Conservation (phyloP, 768 basidiomycete species). For the Lactifluus rugatus region DNA sequence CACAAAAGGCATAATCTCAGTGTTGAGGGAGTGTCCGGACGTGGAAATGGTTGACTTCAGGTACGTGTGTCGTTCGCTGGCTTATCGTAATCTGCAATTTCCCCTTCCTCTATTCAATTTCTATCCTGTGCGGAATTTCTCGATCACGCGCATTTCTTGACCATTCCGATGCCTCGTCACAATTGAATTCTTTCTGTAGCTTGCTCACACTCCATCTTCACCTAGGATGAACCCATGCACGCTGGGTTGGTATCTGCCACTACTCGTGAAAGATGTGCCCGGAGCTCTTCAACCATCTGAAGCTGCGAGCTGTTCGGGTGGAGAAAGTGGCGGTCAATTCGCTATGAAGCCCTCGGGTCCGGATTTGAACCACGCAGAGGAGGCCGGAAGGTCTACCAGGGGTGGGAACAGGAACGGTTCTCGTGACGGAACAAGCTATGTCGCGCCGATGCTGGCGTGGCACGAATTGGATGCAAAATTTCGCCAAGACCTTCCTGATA, state of each 20-base stretch:
- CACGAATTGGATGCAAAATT: conserved; percentile 75
- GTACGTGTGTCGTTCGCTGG: conserved; percentile 35
- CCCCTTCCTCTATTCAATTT: conserved; percentile 2
- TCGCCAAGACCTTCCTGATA: conserved; percentile 84
- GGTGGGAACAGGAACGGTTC: conserved; percentile 24
- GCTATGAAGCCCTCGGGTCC: conserved; percentile 23
- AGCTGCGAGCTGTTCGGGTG: conserved; percentile 11
- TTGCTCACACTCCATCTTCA: conserved; percentile 2
- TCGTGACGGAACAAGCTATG: conserved; percentile 17
- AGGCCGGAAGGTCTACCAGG: conserved; percentile 21
- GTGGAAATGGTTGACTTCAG: conserved; percentile 89
- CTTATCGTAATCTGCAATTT: conserved; percentile 15
- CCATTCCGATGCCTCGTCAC: not conserved
- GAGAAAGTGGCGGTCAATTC: conserved; percentile 17
- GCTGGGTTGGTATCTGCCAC: conserved; percentile 88
- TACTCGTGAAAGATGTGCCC: conserved; percentile 61
- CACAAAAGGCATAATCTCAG: conserved; percentile 61
- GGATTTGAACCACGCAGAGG: conserved; percentile 22
- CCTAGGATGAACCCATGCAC: conserved; percentile 92
- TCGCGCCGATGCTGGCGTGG: conserved; percentile 36
- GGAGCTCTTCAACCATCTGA: conserved; percentile 60
- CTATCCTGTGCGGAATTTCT: conserved; percentile 1
- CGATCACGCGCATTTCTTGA: conserved; percentile 1
- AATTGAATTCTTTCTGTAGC: conserved; percentile 1
- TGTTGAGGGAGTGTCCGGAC: conserved; percentile 61